These are phyloP conservation scores for Elaphomyces granulatus DNA, from an alignment of 495 filamentous ascomycete genomes.

Conservation along the genomic window DNA sequence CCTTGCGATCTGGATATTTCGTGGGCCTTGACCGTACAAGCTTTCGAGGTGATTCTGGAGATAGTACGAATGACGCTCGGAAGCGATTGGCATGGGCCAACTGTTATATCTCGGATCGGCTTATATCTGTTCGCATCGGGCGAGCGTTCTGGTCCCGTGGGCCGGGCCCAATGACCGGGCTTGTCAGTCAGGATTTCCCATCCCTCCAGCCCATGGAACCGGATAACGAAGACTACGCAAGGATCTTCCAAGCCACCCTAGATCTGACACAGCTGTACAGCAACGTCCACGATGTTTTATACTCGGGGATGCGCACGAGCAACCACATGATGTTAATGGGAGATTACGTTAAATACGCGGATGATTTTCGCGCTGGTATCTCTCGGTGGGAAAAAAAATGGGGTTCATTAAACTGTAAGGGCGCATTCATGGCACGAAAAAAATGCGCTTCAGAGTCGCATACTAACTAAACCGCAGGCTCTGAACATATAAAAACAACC, in stretches of 20 bases:
- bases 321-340: conserved; percentile 51
- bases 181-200: conserved; percentile 47
- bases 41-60: conserved; percentile 33
- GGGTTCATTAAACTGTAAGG: conserved; percentile 43
- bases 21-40: conserved; percentile 44
- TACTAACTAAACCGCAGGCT: too few relatives aligned
- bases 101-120: conserved; percentile 50
- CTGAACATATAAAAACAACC: conserved; percentile 40
- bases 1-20: conserved; percentile 49
- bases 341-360: conserved; percentile 52
- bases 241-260: conserved; percentile 47
- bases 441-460: too few relatives aligned
- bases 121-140: conserved; percentile 48
- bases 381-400: conserved; percentile 49
- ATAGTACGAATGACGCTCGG: conserved; percentile 38
- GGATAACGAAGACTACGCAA: conserved; percentile 45
- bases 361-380: conserved; percentile 49
- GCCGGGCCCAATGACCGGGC: conserved; percentile 45
- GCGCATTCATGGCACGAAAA: too few relatives aligned
- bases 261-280: conserved; percentile 53
- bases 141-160: conserved; percentile 53
- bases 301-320: conserved; percentile 48
- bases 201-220: conserved; percentile 37
- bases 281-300: conserved; percentile 52
- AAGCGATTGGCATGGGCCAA: conserved; percentile 47